phyloP scores from a whole-genome alignment of 2,329 filamentous ascomycete species.

The Leptographium lundbergii region DNA sequence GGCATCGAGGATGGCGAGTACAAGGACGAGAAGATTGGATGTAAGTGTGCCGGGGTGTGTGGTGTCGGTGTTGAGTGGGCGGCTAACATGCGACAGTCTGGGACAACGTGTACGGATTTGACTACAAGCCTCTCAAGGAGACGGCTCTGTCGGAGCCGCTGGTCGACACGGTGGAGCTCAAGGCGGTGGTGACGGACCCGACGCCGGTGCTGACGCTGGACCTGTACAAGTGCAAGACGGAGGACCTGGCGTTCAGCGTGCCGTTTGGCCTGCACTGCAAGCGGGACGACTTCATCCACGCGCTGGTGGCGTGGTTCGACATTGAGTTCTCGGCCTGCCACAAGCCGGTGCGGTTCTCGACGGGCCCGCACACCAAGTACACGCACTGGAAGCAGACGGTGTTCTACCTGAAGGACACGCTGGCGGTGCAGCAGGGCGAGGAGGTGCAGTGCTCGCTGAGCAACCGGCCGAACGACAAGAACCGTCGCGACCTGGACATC shows the following conservation, averaged over 20 bases:
- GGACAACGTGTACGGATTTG: constrained; percentile 98
- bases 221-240: constrained; percentile 76
- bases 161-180: constrained; percentile 94
- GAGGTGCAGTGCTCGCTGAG: constrained; percentile 58
- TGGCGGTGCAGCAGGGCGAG: constrained; percentile 85
- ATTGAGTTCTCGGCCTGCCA: constrained; percentile 98
- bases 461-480: constrained; percentile 86
- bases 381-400: constrained; percentile 99
- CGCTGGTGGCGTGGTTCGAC: constrained; percentile 96
- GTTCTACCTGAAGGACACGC: constrained; percentile 87
- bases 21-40: constrained; percentile 99
- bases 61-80: too few species aligned
- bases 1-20: constrained; percentile 98
- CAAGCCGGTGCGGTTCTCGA: constrained; percentile 94
- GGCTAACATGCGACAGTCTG: constrained; percentile 53
- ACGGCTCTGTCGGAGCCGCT: constrained; percentile 91
- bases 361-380: constrained; percentile 95
- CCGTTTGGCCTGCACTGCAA: constrained; percentile 66
- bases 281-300: constrained; percentile 90
- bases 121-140: constrained; percentile 87
- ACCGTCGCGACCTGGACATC: constrained; percentile 90
- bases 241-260: constrained; percentile 71
- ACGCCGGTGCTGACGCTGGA: constrained; percentile 76
- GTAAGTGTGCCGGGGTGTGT: constrained; percentile 40
- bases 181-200: constrained; percentile 92